phyloP scores from a whole-genome alignment of 208 protist species.

The Trypanosoma lewisi region DNA sequence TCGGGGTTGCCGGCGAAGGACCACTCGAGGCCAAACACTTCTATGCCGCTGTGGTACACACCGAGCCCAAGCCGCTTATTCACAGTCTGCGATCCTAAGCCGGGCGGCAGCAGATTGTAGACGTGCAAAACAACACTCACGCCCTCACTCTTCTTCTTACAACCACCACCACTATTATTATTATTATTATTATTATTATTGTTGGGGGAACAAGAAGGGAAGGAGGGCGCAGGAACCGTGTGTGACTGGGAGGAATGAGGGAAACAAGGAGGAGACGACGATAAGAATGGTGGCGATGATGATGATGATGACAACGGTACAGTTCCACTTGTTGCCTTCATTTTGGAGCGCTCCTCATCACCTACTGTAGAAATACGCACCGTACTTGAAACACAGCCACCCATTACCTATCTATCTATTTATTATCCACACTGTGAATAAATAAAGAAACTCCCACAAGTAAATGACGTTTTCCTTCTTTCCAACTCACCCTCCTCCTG shows the following conservation, averaged over 20 bases:
- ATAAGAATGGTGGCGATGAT: too few relatives aligned
- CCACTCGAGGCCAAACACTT: constrained; percentile 70
- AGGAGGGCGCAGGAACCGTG: too few relatives aligned
- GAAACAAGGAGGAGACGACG: too few relatives aligned
- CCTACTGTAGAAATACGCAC: too few relatives aligned
- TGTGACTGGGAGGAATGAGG: too few relatives aligned
- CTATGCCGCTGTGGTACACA: constrained; percentile 62
- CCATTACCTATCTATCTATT: not conserved
- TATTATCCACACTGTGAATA: not conserved
- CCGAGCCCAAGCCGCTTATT: constrained; percentile 45
- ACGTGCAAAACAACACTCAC: constrained; percentile 23
- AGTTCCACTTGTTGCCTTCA: too few relatives aligned
- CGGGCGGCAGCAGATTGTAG: constrained; percentile 25
- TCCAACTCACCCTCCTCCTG: not conserved
- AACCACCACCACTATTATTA: not conserved
- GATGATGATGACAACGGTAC: too few relatives aligned
- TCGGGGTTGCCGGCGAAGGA: constrained; percentile 37
- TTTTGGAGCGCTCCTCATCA: too few relatives aligned
- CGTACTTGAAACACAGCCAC: not conserved
- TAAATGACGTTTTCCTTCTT: too few relatives aligned
- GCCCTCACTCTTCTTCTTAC: not conserved
- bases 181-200: too few relatives aligned
- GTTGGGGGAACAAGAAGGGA: too few relatives aligned
- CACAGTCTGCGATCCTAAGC: not conserved
- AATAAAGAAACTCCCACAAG: too few relatives aligned